Evolutionary conservation across 257 asterid species (phyloP), one percentile per base, ranked within the genome.

Genomic region (Gentiana macrophylla): DNA sequence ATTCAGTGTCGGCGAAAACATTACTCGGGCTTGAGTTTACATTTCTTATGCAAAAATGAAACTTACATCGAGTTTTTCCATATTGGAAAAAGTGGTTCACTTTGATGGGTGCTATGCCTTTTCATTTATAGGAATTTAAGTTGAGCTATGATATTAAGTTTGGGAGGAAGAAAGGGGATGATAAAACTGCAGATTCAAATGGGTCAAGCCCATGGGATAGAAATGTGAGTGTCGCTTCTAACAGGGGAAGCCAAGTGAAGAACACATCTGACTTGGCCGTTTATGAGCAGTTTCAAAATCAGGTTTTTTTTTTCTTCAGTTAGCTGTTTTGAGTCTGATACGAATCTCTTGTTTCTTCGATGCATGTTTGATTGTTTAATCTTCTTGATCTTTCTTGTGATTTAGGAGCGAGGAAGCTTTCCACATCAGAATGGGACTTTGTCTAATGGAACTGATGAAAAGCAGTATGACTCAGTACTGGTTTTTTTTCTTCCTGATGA

Each of bases 121-220:
- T 69, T 79, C 67, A 67, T 63, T 45, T 38, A 74, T 77, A 91
- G 94, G 92, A 90, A 72, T 90, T 90, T 76, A 82, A 90, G 84
- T 75, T 82, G 72, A 84, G 72, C 67, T 86, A 91, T 77, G 98
- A 90, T 67, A 68, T 76, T 35, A 84, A 91, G 89, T 86, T 91
- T 80, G 98, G 98, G 95, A 84, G 94, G 86, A 91, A 85, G 86
- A 87, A 62, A 67, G 63, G 60, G 2, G 74, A 78, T 68, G 59
- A 48, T 38, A 67, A 74, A 50, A 81, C 72, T 70, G 70, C 11
- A n/a, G 71, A 74, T 67, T 63, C 67, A 48, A 72, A 73, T 70
- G 74, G 70, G 64, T 75, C 70, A 49, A 49, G 67, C 37, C 58
- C 65, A 45, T 6, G 50, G 59, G 73, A 64, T 62, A 83, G 74